phyloP scores from a whole-genome alignment of 2,329 filamentous ascomycete species.

The Fusarium tanahbumbuense region DNA sequence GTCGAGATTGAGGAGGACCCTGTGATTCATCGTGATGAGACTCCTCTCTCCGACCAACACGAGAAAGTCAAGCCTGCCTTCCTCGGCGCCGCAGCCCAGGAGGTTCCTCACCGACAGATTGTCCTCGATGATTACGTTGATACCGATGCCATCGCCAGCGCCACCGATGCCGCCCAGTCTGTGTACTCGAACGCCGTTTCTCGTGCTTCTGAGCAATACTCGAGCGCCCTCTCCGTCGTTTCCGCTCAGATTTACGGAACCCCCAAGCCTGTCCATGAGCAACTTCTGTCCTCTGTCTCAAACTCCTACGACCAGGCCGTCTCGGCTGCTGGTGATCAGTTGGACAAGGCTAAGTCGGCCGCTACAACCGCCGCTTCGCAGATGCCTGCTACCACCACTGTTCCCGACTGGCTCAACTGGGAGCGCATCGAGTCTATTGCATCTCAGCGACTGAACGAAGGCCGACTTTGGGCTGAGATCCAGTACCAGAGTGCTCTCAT shows the following conservation, averaged over 20 bases:
- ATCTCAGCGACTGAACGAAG: slow-evolving; percentile 75
- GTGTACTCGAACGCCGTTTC: slow-evolving; percentile 74
- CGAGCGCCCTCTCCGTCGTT: slow-evolving; percentile 73
- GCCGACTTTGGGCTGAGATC: slow-evolving; percentile 75
- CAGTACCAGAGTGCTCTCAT: slow-evolving; percentile 77
- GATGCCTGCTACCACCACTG: slow-evolving; percentile 58
- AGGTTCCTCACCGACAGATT: slow-evolving; percentile 59
- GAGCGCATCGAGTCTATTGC: slow-evolving; percentile 71
- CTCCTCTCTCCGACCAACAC: slow-evolving; percentile 43
- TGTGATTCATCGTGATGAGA: slow-evolving; percentile 41
- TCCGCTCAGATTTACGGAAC: slow-evolving; percentile 76
- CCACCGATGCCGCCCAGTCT: slow-evolving; percentile 61
- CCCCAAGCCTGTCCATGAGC: slow-evolving; percentile 74
- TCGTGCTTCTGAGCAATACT: slow-evolving; percentile 75
- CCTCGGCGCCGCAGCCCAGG: slow-evolving; percentile 64
- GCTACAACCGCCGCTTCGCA: slow-evolving; percentile 63
- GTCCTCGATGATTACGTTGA: slow-evolving; percentile 63
- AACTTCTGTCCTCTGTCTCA: slow-evolving; percentile 76
- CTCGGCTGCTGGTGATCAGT: slow-evolving; percentile 68
- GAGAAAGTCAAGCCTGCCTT: slow-evolving; percentile 59
- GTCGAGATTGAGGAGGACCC: slow-evolving; percentile 45
- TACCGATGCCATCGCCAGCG: slow-evolving; percentile 51
- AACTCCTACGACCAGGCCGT: slow-evolving; percentile 75
- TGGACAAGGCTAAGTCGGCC: slow-evolving; percentile 66
- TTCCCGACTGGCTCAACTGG: slow-evolving; percentile 59